Evolutionary conservation across 345 rosid genomes (phyloP).

Genomic region (Boechera divaricarpa): DNA sequence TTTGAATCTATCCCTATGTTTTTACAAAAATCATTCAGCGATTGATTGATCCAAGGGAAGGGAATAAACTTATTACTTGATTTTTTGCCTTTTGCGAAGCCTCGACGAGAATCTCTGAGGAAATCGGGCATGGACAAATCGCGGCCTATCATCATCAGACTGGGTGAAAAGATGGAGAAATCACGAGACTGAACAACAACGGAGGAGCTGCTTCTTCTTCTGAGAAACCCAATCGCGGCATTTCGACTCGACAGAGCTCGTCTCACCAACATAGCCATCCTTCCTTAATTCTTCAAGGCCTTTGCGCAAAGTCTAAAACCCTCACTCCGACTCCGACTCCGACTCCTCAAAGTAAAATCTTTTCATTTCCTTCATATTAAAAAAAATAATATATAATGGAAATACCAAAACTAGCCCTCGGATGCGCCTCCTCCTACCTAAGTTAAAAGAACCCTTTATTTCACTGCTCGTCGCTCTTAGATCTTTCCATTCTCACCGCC

Average conservation of each 20-base stretch:
- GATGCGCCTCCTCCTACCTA: background rate
- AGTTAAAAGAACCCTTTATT: background rate
- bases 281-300: too few relatives aligned
- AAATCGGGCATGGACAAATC: conserved; percentile 41
- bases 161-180: conserved; percentile 43
- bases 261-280: conserved; percentile 65
- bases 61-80: conserved; percentile 54
- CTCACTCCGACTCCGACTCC: too few relatives aligned
- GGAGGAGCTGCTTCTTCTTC: conserved; percentile 47
- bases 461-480: background rate
- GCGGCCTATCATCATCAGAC: conserved; percentile 14
- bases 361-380: too few relatives aligned
- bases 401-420: background rate
- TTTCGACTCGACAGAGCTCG: conserved; percentile 51
- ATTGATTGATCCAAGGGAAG: background rate
- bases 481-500: background rate
- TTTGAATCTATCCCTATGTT: too few relatives aligned
- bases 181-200: conserved; percentile 44
- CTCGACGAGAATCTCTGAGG: conserved; percentile 57
- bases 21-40: too few relatives aligned
- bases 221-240: conserved; percentile 43
- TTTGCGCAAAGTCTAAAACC: too few relatives aligned
- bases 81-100: conserved; percentile 78
- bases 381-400: background rate
- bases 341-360: too few relatives aligned